Evolutionary conservation across 148 eudicot species (phyloP), one percentile per base, ranked within the genome.

Genomic region (Oxyria digyna): DNA sequence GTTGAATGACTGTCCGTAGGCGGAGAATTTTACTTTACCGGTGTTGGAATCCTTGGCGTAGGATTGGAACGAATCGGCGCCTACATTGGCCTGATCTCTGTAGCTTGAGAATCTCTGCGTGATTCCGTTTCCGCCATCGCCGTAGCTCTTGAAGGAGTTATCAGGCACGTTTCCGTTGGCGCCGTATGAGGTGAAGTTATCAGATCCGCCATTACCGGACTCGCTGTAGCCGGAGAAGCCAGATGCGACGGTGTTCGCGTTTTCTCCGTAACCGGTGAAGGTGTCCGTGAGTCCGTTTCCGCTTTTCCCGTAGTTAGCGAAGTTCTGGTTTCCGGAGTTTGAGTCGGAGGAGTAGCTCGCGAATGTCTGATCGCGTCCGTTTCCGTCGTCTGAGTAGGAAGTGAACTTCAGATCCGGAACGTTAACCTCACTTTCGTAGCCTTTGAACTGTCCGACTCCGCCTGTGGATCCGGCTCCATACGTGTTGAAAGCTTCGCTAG

Each of bases 391-490:
- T 14, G 87, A 80, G 62, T 89, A 89, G 0, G 96, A 78, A 6
- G 83, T 83, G 77, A 89, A 89, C 7, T 72, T 26, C 11, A 87
- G 70, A 14, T 81, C 78, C 0, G 92, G 92, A 6, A 70, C 76
- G 42, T 89, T 87, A 0, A 81, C 85, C 0, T 55, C 23, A 0
- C 68, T 48, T 3, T 77, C 76, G 74, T 89, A 89, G 0, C 29
- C 21, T 1, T 41, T 72, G 78, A 89, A 89, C 14, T 71, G 64
- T 3, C 89, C 89, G 3, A 70, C 24, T 18, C 96, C 92, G 5
- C 88, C 88, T 11, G 81, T 82, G n/a, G 92, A 81, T 0, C 80
- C 73, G 8, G 85, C 72, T 18, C 82, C 89, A 68, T 89, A 89
- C 11, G 80, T 73, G 63, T 82, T 82, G 75, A 89, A 89, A 2